Evolutionary conservation across 352 stramenopile species (phyloP), one percentile per base, ranked within the genome.

Genomic region (Globisporangium nunn): DNA sequence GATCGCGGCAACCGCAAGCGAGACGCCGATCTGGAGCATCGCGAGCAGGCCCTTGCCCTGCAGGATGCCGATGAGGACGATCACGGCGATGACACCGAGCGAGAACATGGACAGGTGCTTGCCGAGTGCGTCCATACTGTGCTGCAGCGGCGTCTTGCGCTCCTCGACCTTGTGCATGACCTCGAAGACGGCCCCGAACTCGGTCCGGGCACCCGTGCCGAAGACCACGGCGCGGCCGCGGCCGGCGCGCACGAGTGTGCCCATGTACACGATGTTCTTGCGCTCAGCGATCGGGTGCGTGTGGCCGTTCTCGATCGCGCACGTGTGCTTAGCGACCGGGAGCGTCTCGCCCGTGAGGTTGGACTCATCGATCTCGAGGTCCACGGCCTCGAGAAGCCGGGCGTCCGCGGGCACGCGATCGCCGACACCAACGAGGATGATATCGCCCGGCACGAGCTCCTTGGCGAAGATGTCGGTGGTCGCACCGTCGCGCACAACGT

Each of bases 1-100:
- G 33, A 93, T 82, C 63, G 95, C 70, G 70, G 78, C 70, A 30
- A 94, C 71, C 46, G 76, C 62, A 35, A 95, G 78, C 66, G 90
- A 98, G 4, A 98, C 91, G 15, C 93, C 95, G 53, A 98, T 98
- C 55, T 97, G 96, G 31, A 99, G 87, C 71, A 98, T 98, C 52
- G 96, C 88, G 17, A 99, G 74, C 50, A 98, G 79, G 0, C 92
- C 87, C 57, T 97, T 92, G 56, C 94, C 82, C 54, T 96, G 83
- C 11, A 97, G 58, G 8, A 96, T 88, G 7, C 96, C 96, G 23
- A 97, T 79, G 14, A 98, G 43, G 29, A 92, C 94, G 68, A 99
- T 98, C 5, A 98, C 63, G 7, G 74, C 81, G 70, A 98, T 98
- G 14, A 97, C 81, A 23, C 76, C 75, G 57, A 97, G 96, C 33